Base-by-base conservation (phyloP, 192 early-diverging fungal genomes). In the Bifiguratus adelaidae region DNA sequence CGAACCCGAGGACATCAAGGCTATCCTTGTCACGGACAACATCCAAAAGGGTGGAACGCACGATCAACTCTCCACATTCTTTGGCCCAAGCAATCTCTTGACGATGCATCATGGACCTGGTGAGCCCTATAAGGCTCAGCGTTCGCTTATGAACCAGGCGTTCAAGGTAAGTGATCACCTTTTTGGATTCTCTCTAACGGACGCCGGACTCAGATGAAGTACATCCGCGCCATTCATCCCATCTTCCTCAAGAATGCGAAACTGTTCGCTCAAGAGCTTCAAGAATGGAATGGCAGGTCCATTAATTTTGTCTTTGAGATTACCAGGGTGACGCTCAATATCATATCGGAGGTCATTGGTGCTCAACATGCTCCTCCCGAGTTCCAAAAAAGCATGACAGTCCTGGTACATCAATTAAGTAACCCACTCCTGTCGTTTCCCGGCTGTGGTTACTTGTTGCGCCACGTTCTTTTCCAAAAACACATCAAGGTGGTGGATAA, bases 261-360 rank as follows among this genome's bases (percentile, higher is more conserved):
- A n/a, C n/a, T n/a, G n/a, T n/a, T n/a, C n/a, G n/a, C n/a, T n/a
- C n/a, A n/a, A n/a, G n/a, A n/a, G n/a, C n/a, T n/a, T n/a, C n/a
- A n/a, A n/a, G n/a, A n/a, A n/a, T n/a, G n/a, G n/a, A n/a, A n/a
- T n/a, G n/a, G n/a, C n/a, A n/a, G n/a, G n/a, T n/a, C n/a, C n/a
- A n/a, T n/a, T n/a, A n/a, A n/a, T n/a, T n/a, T n/a, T n/a, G n/a
- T n/a, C n/a, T n/a, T n/a, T n/a, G n/a, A n/a, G n/a, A n/a, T n/a
- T n/a, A n/a, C 15, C 27, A 27, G 20, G 36, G 25, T 7, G 36
- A 49, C 36, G 23, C 34, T 49, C 19, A 22, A 49, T 38, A 49
- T 49, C 16, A 38, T 49, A 15, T 15, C 47, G 18, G 47, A 49
- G 3, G 47, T 49, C 11, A 49, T 49, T 27, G 47, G 47, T 12